A percentile compares a stretch with the other conserved stretches of the same genome.
Conservation (phyloP, 1,284 basidiomycete genomes). For the Porogramme epimiltina region DNA sequence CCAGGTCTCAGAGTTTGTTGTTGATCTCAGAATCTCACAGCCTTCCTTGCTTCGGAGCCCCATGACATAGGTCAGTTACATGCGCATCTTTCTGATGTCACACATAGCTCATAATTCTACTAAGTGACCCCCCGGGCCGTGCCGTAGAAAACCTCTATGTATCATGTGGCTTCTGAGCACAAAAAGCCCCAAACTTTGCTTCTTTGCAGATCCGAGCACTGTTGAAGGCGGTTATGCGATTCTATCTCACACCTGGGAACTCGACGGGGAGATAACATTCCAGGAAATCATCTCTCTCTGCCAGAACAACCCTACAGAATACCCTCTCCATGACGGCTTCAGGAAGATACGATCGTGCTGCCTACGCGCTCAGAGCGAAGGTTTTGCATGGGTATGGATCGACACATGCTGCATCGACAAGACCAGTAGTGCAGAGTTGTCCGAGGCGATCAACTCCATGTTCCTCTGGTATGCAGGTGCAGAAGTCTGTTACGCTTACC, state of each 20-base stretch:
- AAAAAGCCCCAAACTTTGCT: background rate
- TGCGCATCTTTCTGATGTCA: too few species aligned
- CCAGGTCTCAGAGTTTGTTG: too few species aligned
- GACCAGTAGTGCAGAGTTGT: conserved; percentile 1
- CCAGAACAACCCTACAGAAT: background rate
- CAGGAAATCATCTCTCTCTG: background rate
- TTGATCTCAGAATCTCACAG: too few species aligned
- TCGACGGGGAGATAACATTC: background rate
- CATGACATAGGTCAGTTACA: too few species aligned
- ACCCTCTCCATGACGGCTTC: background rate
- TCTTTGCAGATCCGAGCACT: background rate
- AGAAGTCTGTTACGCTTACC: conserved; percentile 4
- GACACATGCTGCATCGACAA: conserved; percentile 4
- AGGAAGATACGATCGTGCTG: conserved; percentile 2
- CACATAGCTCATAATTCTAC: too few species aligned
- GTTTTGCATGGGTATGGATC: background rate
- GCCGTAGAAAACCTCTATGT: too few species aligned
- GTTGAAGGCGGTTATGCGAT: conserved; percentile 1
- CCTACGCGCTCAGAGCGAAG: background rate
- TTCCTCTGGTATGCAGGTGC: background rate
- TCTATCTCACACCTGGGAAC: conserved; percentile 3
- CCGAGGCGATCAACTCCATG: background rate
- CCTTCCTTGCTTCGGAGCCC: too few species aligned
- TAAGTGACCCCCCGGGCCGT: too few species aligned
- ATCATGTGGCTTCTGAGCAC: conserved; percentile 3